Conservation (phyloP, 345 rosid genomes). For the Populus alba region DNA sequence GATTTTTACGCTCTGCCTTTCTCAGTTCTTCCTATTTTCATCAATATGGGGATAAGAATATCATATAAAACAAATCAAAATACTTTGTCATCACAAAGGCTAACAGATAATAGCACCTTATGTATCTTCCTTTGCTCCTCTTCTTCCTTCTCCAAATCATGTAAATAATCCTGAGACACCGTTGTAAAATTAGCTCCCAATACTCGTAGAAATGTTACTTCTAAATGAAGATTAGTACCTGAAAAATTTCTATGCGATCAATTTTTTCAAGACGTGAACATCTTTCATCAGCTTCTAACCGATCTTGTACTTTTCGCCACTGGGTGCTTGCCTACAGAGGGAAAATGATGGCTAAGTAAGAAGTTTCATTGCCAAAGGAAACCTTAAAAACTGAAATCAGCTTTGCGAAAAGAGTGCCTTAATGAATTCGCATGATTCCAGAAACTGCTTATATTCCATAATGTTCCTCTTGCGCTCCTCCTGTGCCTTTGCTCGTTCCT, state of each 20-base stretch:
- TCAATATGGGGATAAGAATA: slow-evolving; percentile 16
- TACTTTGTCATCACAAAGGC: not conserved
- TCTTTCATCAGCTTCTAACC: slow-evolving; percentile 86
- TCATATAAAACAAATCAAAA: not conserved
- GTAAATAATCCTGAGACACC: slow-evolving; percentile 68
- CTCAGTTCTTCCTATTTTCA: slow-evolving; percentile 75
- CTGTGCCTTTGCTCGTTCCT: slow-evolving; percentile 70
- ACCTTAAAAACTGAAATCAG: not conserved
- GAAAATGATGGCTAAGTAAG: slow-evolving; percentile 10
- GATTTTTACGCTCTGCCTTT: slow-evolving; percentile 89
- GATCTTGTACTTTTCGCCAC: slow-evolving; percentile 97
- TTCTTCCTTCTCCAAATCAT: slow-evolving; percentile 81
- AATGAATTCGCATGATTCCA: slow-evolving; percentile 89
- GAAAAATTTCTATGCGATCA: slow-evolving; percentile 83
- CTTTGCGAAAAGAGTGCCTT: slow-evolving; percentile 46
- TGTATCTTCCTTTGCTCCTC: slow-evolving; percentile 87
- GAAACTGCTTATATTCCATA: slow-evolving; percentile 64
- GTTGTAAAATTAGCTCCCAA: slow-evolving; percentile 28
- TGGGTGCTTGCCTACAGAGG: slow-evolving; percentile 71
- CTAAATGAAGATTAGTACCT: slow-evolving; percentile 44
- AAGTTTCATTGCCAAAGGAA: slow-evolving; percentile 14
- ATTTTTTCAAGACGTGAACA: slow-evolving; percentile 87
- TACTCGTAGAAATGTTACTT: not conserved
- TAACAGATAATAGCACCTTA: slow-evolving; percentile 50
- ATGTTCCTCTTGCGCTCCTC: slow-evolving; percentile 78